These are phyloP conservation scores for Populus pruinosa DNA, from an alignment of 345 rosid genomes.

Conservation along the genomic window DNA sequence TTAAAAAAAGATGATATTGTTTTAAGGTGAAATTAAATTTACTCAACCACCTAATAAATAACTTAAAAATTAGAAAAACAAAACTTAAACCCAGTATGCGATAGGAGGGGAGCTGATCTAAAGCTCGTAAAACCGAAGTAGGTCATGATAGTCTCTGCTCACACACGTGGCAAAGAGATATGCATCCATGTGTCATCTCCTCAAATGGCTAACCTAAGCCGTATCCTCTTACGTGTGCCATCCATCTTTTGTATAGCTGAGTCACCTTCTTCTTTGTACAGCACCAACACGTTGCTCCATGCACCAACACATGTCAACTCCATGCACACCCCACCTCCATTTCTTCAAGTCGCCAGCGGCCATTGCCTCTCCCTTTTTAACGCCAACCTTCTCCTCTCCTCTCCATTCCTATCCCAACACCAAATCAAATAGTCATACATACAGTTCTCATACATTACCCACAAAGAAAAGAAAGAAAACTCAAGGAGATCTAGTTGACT, in stretches of 20 bases:
- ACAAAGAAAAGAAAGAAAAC: neutral
- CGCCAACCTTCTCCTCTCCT: neutral
- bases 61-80: too few relatives aligned
- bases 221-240: neutral
- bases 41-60: too few relatives aligned
- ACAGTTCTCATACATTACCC: neutral
- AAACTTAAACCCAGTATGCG: too few relatives aligned
- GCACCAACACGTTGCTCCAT: conserved; percentile 28
- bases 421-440: too few relatives aligned
- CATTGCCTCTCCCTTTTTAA: conserved; percentile 6
- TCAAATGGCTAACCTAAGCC: neutral
- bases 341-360: neutral
- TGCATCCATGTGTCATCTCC: neutral
- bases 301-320: conserved; percentile 34
- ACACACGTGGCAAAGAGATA: neutral
- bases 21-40: too few relatives aligned
- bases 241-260: neutral
- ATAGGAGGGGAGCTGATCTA: too few relatives aligned
- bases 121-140: too few relatives aligned
- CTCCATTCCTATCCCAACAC: neutral
- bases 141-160: too few relatives aligned
- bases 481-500: too few relatives aligned
- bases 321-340: conserved; percentile 12
- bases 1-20: too few relatives aligned
- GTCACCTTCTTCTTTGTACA: neutral